Evolutionary conservation across 2,329 filamentous ascomycete species (phyloP), one percentile per base, ranked within the genome.

Genomic region (Madurella fahalii): DNA sequence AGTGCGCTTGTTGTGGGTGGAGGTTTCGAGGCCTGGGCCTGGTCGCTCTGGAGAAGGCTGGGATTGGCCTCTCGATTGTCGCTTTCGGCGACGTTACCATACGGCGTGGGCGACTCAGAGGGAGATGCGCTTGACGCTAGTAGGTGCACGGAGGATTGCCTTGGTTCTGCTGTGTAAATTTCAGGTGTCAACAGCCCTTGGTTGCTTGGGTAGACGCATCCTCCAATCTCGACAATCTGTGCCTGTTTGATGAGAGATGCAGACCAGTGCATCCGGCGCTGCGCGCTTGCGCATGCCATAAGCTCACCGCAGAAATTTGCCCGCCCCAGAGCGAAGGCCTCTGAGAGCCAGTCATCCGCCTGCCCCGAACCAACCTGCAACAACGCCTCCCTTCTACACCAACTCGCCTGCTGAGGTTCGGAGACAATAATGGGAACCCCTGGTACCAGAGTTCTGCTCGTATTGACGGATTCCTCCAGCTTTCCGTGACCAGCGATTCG

Each of bases 101-200:
- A 37, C 34, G 56, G 47, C 48, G 52, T 54, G 47, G 58, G 53
- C 56, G 50, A 59, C 57, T 56, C 53, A 60, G 54, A 57, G 54
- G 49, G 53, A 60, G 57, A 61, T 57, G 40, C 57, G 57, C 57
- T 52, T 59, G 55, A 41, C 55, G 52, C 57, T 58, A 62, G 52
- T 48, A 47, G 54, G 54, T 42, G 56, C 57, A 58, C 56, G 53
- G 56, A 52, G 50, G 56, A 40, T 51, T 56, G 40, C 45, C 47
- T 44, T 34, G 20, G 34, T 20, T 37, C 45, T 54, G 49, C 37
- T 43, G 56, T 59, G 57, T 58, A 56, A 53, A 51, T 53, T 59
- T 58, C 60, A 59, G 52, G 52, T 44, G 56, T 54, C 52, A 45
- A 56, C 50, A 56, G 30, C 44, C 50, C 40, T 34, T 52, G 47